A percentile compares a stretch with the other conserved stretches of the same genome.
Conservation (phyloP, 352 stramenopile genomes). For the Phytophthora chlamydospora region DNA sequence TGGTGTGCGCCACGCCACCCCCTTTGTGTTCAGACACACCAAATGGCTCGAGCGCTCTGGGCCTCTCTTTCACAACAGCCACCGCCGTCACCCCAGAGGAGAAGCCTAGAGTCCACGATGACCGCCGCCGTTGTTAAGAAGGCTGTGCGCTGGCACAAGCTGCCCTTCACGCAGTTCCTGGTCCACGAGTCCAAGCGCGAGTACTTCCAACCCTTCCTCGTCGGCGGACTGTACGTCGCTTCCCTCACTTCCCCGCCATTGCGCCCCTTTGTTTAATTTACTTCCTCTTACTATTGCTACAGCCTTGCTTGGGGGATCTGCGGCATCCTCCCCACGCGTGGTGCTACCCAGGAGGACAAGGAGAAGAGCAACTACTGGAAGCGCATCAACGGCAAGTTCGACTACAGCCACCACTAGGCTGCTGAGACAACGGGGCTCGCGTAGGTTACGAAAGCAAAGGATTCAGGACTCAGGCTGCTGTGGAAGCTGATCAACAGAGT, state of each 20-base stretch:
- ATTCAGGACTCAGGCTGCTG: background rate
- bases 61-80: constrained; percentile 30
- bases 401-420: constrained; percentile 79
- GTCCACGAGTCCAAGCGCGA: constrained; percentile 75
- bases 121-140: constrained; percentile 54
- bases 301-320: constrained; percentile 83
- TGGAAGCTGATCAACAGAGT: background rate
- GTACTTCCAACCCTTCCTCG: constrained; percentile 87
- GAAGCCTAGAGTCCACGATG: constrained; percentile 44
- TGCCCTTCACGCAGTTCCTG: constrained; percentile 81
- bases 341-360: constrained; percentile 82
- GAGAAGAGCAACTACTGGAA: constrained; percentile 90
- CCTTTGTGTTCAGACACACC: constrained; percentile 7
- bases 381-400: constrained; percentile 83
- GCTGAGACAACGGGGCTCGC: background rate
- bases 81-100: constrained; percentile 15
- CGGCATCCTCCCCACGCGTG: constrained; percentile 79
- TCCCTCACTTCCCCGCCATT: background rate
- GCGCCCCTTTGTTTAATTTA: background rate
- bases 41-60: constrained; percentile 17
- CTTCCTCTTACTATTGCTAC: constrained; percentile 2
- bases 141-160: constrained; percentile 84
- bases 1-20: constrained; percentile 7
- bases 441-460: constrained; percentile 8
- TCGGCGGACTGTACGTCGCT: constrained; percentile 66